These are phyloP conservation scores for Scutellaria barbata DNA, from an alignment of 257 asterid genomes.

Conservation along the genomic window DNA sequence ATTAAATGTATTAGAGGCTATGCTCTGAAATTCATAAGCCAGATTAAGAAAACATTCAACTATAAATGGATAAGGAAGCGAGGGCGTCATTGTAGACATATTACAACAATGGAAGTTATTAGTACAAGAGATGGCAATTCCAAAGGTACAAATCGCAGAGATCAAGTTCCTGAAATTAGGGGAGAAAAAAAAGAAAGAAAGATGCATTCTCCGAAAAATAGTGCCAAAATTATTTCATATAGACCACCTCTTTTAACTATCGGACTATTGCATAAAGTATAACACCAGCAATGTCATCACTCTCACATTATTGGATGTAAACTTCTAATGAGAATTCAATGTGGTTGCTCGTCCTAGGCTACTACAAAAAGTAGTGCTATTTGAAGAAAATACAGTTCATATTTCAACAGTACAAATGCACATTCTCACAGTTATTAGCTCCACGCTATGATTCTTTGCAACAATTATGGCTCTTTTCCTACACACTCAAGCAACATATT, in stretches of 20 bases:
- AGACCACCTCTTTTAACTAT: slow-evolving; percentile 16
- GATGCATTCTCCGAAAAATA: background rate
- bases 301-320: slow-evolving; percentile 5
- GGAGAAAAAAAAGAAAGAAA: background rate
- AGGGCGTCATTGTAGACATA: background rate
- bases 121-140: slow-evolving; percentile 7
- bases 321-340: slow-evolving; percentile 1
- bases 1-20: slow-evolving; percentile 5
- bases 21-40: background rate
- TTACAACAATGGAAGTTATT: background rate
- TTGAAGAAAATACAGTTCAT: background rate
- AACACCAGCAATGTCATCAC: background rate
- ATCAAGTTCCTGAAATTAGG: too few relatives aligned
- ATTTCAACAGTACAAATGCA: background rate
- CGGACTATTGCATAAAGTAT: background rate
- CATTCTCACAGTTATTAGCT: background rate
- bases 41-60: background rate
- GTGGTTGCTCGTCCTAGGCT: slow-evolving; percentile 3
- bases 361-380: background rate
- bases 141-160: background rate
- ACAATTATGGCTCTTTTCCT: background rate
- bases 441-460: background rate
- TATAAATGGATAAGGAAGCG: background rate
- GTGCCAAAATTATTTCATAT: background rate
- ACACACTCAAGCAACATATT: background rate